phyloP scores from a whole-genome alignment of 257 asterid genomes.

The Gardenia jasminoides region DNA sequence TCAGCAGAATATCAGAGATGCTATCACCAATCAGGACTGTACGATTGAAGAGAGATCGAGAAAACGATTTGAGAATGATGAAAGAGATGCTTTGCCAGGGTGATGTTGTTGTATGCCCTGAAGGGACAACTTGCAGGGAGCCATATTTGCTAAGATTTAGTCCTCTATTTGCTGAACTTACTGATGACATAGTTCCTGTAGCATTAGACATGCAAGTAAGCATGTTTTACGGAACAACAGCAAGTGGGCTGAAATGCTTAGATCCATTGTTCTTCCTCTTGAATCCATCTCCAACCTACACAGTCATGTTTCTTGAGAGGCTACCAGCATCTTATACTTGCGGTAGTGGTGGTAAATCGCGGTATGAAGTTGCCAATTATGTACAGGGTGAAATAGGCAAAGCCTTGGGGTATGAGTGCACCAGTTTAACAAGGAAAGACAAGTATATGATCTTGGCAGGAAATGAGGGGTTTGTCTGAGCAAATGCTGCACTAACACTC shows the following conservation, averaged over 20 bases:
- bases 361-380: conserved; percentile 34
- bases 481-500: not conserved
- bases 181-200: conserved; percentile 32
- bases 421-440: conserved; percentile 34
- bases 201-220: conserved; percentile 27
- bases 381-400: conserved; percentile 32
- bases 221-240: conserved; percentile 41
- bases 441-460: conserved; percentile 38
- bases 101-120: conserved; percentile 34
- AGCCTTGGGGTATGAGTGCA: conserved; percentile 34
- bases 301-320: conserved; percentile 15
- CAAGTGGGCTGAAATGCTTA: conserved; percentile 32
- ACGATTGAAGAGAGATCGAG: conserved; percentile 28
- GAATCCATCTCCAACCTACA: conserved; percentile 32
- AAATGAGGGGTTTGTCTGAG: conserved; percentile 30
- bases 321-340: conserved; percentile 4
- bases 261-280: conserved; percentile 36
- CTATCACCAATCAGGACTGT: conserved; percentile 27
- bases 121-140: conserved; percentile 43
- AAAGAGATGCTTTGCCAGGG: conserved; percentile 20
- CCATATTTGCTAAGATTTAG: conserved; percentile 40
- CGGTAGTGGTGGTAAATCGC: conserved; percentile 20
- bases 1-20: conserved; percentile 34
- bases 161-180: conserved; percentile 34
- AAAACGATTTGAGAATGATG: conserved; percentile 24